These are phyloP conservation scores for Hirsutella minnesotensis DNA, from an alignment of 2,329 filamentous ascomycete genomes.

Conservation along the genomic window DNA sequence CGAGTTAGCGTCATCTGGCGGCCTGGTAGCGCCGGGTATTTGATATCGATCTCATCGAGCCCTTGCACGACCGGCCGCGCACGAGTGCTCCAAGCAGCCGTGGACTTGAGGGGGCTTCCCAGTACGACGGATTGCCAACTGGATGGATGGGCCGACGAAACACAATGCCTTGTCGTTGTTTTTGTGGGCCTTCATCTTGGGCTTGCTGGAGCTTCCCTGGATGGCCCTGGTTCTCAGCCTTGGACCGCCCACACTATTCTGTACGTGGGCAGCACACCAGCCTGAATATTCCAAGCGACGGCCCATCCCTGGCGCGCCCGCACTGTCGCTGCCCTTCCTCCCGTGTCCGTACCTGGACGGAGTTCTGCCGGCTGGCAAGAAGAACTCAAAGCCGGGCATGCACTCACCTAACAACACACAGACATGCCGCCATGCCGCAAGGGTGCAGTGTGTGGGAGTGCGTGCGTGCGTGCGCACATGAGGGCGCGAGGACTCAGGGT, in stretches of 20 bases:
- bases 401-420: no score
- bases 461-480: no score
- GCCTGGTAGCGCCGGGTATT: background rate
- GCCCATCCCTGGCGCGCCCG: background rate
- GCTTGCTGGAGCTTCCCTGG: slow-evolving; percentile 1
- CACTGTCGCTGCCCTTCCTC: background rate
- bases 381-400: no score
- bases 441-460: no score
- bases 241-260: background rate
- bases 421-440: no score
- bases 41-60: background rate
- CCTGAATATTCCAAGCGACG: background rate
- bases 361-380: background rate
- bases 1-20: background rate
- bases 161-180: background rate
- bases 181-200: slow-evolving; percentile 1
- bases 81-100: background rate
- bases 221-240: background rate
- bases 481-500: no score
- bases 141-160: background rate
- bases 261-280: no score
- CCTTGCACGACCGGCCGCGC: background rate
- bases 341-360: background rate
- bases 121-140: no score
- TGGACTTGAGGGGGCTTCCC: background rate